Evolutionary conservation across 2,329 filamentous ascomycete species (phyloP).

Genomic region (Ceratocystis papillata): DNA sequence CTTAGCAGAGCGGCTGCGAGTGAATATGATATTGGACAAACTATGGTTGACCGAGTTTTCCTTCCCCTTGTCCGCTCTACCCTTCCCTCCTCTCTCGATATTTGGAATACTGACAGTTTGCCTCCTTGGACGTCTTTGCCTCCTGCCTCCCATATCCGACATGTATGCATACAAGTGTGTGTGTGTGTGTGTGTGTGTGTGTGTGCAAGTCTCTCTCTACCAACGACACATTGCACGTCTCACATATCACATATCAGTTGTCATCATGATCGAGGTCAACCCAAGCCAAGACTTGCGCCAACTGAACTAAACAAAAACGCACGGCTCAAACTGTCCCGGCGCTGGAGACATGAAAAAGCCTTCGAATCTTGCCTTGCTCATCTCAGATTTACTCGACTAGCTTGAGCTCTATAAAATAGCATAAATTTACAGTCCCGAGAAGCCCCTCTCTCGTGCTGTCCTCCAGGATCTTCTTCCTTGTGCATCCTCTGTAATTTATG

Average conservation of each 20-base stretch:
- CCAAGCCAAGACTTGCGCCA: background rate
- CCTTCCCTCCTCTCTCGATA: background rate
- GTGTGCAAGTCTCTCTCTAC: too few relatives aligned
- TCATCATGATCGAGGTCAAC: too few relatives aligned
- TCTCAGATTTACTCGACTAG: background rate
- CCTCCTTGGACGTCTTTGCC: background rate
- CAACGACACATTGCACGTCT: too few relatives aligned
- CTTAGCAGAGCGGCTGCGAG: too few relatives aligned
- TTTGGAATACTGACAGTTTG: background rate
- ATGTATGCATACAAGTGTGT: too few relatives aligned
- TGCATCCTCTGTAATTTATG: background rate
- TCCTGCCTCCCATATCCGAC: background rate
- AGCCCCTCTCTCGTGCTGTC: background rate
- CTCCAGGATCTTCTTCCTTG: background rate
- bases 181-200: too few relatives aligned
- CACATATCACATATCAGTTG: background rate
- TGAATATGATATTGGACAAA: background rate
- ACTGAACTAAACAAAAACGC: background rate
- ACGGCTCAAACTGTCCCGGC: slow-evolving; percentile 10
- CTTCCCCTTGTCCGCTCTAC: background rate
- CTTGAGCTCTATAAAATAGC: too few relatives aligned
- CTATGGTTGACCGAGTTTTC: background rate
- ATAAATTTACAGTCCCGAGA: too few relatives aligned
- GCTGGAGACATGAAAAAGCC: background rate
- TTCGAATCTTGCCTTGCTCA: background rate